Percentiles rank a stretch among this genome's conserved stretches.
Conservation (phyloP, 768 basidiomycete genomes). For the Amylocystis lapponica region DNA sequence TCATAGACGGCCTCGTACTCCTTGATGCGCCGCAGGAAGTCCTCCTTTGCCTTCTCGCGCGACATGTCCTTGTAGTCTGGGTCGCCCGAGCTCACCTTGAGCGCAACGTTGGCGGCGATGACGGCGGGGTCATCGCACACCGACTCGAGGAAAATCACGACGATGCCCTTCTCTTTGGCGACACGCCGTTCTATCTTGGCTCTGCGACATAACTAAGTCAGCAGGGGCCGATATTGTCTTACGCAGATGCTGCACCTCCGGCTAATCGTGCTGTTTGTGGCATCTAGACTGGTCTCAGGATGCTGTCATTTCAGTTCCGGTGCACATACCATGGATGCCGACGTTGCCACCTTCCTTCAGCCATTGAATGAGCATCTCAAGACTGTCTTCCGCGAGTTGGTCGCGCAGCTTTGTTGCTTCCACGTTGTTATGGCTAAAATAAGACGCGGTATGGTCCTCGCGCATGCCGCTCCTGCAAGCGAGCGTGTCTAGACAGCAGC, state of each 20-base stretch:
- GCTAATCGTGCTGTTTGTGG: constrained; percentile 83
- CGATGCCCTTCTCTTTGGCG: constrained; percentile 78
- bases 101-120: constrained; percentile 92
- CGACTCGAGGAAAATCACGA: constrained; percentile 91
- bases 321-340: constrained; percentile 81
- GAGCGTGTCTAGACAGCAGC: neutral
- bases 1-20: constrained; percentile 96
- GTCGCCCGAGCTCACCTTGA: constrained; percentile 95
- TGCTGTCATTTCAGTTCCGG: neutral
- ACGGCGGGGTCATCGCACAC: constrained; percentile 90
- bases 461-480: constrained; percentile 64
- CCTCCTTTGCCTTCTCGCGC: constrained; percentile 76
- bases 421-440: constrained; percentile 83
- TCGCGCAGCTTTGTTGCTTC: constrained; percentile 77
- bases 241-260: constrained; percentile 46
- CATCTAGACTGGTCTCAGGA: constrained; percentile 48
- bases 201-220: constrained; percentile 31
- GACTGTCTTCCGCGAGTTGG: constrained; percentile 79
- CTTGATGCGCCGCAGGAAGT: constrained; percentile 87
- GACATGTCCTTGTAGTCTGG: constrained; percentile 94
- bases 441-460: constrained; percentile 87
- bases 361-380: constrained; percentile 95
- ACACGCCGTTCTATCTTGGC: constrained; percentile 82
- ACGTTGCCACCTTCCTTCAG: constrained; percentile 94
- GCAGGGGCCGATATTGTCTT: neutral